Evolutionary conservation across 805 yeast species (phyloP), one percentile per base, ranked within the genome.

Genomic region (Candida hispaniensis): DNA sequence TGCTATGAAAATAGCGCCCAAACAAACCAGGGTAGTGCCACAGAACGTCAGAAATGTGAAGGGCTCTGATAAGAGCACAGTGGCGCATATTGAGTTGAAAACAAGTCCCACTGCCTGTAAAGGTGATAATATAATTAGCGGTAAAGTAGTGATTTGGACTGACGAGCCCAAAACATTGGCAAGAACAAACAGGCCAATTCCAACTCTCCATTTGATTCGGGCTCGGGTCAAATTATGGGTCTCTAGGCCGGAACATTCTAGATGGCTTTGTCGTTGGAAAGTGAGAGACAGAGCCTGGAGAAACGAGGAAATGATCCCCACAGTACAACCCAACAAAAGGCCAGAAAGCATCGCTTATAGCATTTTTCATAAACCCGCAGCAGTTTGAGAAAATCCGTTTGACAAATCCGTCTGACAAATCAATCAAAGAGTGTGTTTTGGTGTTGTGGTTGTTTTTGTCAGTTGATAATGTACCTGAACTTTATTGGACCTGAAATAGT

Each of bases 21-120:
- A 30, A 2, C 77, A 67, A 5, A 81, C 79, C 13, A 79, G 55
- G 1, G 67, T 45, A 0, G 94, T 83, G 3, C 94, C 94, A 7
- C 58, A 39, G 1, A 69, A 57, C 2, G 85, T 66, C 34, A 57
- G 59, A 14, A 45, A 42, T 1, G 86, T 75, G 52, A 81, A 79
- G 1, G 63, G 61, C 49, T 83, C 95, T 18, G 73, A 63, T 9
- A 83, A 67, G 9, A 83, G 55, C 7, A 80, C 39, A 12, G 78
- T 53, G 26, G 91, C 80, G 48, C 82, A 70, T 2, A 80, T 54
- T 0, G 91, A 72, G 55, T 85, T 85, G 63, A 85, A 83, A 2
- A 83, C 85, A n/a, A 85, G 63, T 0, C 94, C 94, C 14, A 77
- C 72, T 15, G 93, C 82, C 52, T 83, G 94, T 38, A 83, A 58